Conservation (phyloP, 352 stramenopile genomes). For the Phytophthora multivora region DNA sequence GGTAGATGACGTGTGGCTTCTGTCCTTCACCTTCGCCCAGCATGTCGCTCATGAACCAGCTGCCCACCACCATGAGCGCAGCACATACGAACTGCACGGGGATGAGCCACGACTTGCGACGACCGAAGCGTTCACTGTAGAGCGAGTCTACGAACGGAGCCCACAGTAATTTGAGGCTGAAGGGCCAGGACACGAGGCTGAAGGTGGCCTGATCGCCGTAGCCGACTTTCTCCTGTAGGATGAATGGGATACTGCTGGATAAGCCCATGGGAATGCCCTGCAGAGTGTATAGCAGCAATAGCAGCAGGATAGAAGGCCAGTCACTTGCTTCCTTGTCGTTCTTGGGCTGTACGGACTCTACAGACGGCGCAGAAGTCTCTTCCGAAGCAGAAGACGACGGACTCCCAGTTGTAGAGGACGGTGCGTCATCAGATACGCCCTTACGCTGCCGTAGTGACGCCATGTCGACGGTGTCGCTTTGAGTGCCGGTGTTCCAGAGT, state of each 20-base stretch:
- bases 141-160: conserved; percentile 97
- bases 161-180: conserved; percentile 99
- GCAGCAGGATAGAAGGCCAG: conserved; percentile 86
- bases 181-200: conserved; percentile 97
- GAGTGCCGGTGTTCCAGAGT: conserved; percentile 15
- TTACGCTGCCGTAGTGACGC: conserved; percentile 47
- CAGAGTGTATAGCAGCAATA: conserved; percentile 98
- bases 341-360: conserved; percentile 5
- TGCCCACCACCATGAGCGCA: conserved; percentile 94
- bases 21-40: conserved; percentile 81
- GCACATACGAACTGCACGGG: conserved; percentile 97
- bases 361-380: conserved; percentile 5
- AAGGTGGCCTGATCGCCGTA: conserved; percentile 99
- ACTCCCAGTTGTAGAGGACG: conserved; percentile 18
- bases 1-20: conserved; percentile 90
- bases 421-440: conserved; percentile 1
- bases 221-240: conserved; percentile 97
- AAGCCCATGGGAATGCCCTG: conserved; percentile 99
- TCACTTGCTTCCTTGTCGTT: conserved; percentile 53
- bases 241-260: conserved; percentile 97
- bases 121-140: conserved; percentile 91
- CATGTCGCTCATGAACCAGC: conserved; percentile 83
- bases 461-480: conserved; percentile 20
- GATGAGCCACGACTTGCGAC: conserved; percentile 97
- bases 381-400: conserved; percentile 25